These are phyloP conservation scores for Quercus robur DNA, from an alignment of 306 rosid genomes.

Conservation along the genomic window DNA sequence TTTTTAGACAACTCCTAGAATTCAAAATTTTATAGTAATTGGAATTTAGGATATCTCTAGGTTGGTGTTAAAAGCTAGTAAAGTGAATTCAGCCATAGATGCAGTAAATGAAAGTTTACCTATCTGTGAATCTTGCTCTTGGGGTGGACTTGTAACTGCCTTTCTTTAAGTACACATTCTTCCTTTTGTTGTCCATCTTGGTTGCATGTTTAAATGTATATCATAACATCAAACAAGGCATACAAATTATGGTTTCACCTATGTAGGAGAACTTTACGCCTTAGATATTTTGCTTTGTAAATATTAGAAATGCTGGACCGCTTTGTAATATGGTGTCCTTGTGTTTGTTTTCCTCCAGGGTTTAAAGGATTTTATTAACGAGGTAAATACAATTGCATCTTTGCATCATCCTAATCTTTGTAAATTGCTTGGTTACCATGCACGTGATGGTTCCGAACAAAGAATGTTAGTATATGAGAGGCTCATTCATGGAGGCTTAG, in stretches of 20 bases:
- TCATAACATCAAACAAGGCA: not conserved
- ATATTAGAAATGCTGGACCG: not conserved
- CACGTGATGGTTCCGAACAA: constrained; percentile 77
- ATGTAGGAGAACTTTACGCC: not conserved
- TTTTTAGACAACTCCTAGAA: not conserved
- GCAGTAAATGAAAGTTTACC: not conserved
- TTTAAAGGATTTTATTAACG: constrained; percentile 77
- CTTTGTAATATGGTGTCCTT: constrained; percentile 15
- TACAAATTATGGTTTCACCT: not conserved
- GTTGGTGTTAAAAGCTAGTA: not conserved
- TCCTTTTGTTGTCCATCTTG: not conserved
- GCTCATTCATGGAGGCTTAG: constrained; percentile 91
- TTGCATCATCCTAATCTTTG: constrained; percentile 98
- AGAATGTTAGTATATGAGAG: constrained; percentile 89
- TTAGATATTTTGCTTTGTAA: not conserved
- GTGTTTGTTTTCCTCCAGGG: constrained; percentile 51
- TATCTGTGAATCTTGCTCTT: not conserved
- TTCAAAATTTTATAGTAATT: not conserved
- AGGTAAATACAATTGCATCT: constrained; percentile 71
- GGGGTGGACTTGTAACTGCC: not conserved
- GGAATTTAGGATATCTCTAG: not conserved
- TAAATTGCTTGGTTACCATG: constrained; percentile 90
- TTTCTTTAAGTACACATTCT: not conserved
- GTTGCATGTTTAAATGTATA: not conserved
- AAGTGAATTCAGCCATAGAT: not conserved